Conservation (phyloP, 2,329 filamentous ascomycete species). For the Gliomastix tumulicola region DNA sequence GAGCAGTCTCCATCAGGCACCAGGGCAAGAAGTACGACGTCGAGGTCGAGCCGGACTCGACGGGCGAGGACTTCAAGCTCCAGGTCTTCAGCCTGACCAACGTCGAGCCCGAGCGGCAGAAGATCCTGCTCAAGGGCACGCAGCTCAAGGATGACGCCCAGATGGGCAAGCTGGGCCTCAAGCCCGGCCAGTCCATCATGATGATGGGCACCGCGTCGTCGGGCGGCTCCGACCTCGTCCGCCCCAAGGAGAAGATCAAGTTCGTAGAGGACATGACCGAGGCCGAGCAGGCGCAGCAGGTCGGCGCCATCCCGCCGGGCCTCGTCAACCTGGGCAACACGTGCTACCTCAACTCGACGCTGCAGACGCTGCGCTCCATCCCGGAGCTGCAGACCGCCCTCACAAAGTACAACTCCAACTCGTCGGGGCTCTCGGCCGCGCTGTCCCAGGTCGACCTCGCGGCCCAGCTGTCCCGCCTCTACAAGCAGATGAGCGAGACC, state of each 20-base stretch:
- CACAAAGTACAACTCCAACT: slow-evolving; percentile 40
- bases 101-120: slow-evolving; percentile 93
- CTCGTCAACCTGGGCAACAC: slow-evolving; percentile 93
- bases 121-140: slow-evolving; percentile 88
- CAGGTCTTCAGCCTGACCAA: slow-evolving; percentile 93
- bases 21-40: slow-evolving; percentile 93
- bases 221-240: slow-evolving; percentile 51
- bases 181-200: slow-evolving; percentile 82
- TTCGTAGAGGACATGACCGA: slow-evolving; percentile 98
- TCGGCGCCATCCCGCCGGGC: slow-evolving; percentile 80
- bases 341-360: slow-evolving; percentile 94
- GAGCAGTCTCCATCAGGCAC: slow-evolving; percentile 82
- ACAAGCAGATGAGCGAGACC: slow-evolving; percentile 83
- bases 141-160: slow-evolving; percentile 94
- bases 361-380: slow-evolving; percentile 84
- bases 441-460: slow-evolving; percentile 60
- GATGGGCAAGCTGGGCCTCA: slow-evolving; percentile 76
- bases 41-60: slow-evolving; percentile 77
- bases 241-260: slow-evolving; percentile 74
- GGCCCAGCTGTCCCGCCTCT: slow-evolving; percentile 71
- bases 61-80: slow-evolving; percentile 89
- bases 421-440: slow-evolving; percentile 34
- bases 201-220: slow-evolving; percentile 90
- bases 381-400: slow-evolving; percentile 85
- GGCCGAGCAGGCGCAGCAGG: slow-evolving; percentile 76